Evolutionary conservation across 78 protist species (phyloP).

Genomic region (Dictyostelium capitatum): DNA sequence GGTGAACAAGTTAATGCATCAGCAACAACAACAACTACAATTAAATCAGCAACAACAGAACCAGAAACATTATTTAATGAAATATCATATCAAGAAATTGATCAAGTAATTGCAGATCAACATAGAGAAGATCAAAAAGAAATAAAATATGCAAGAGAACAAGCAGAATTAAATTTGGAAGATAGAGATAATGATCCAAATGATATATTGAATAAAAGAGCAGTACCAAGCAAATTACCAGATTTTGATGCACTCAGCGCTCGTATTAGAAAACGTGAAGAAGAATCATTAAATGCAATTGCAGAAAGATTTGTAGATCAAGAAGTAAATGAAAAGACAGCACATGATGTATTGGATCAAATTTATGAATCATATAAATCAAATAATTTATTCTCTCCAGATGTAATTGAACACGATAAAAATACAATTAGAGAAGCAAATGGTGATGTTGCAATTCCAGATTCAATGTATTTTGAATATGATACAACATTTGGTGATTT

Average conservation of each 20-base stretch:
- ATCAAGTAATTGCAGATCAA: neutral
- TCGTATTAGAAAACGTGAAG: neutral
- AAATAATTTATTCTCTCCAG: neutral
- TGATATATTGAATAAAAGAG: neutral
- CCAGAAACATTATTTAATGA: neutral
- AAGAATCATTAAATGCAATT: neutral
- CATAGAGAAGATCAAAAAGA: neutral
- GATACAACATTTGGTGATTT: constrained; percentile 52
- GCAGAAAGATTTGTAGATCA: constrained; percentile 7
- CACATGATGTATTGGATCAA: constrained; percentile 29
- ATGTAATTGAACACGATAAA: constrained; percentile 49
- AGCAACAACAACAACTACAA: neutral
- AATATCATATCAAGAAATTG: neutral
- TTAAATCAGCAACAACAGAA: neutral
- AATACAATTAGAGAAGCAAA: constrained; percentile 28
- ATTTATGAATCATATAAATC: constrained; percentile 12
- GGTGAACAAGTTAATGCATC: neutral
- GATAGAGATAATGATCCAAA: neutral
- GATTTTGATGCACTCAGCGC: constrained; percentile 1
- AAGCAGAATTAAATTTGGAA: neutral
- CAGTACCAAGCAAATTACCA: constrained; percentile 13
- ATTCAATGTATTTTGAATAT: constrained; percentile 20
- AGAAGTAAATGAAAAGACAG: constrained; percentile 62
- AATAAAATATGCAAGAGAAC: too few relatives aligned
- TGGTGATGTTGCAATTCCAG: constrained; percentile 68